These are phyloP conservation scores for Epichloe gansuensis DNA, from an alignment of 2,329 filamentous ascomycete genomes.

Conservation along the genomic window DNA sequence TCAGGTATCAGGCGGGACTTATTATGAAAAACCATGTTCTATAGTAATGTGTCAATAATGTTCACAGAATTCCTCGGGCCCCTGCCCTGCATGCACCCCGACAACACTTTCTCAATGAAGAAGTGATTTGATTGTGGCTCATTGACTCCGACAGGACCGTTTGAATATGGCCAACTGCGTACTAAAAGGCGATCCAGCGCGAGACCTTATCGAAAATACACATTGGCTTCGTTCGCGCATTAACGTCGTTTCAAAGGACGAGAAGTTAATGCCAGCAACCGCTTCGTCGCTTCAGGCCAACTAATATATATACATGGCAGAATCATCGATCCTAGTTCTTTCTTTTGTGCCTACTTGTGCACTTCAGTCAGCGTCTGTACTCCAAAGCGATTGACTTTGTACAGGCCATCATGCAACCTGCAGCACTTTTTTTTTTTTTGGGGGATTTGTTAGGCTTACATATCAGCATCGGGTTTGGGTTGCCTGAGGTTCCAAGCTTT, in stretches of 20 bases:
- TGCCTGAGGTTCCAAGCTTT: slow-evolving; percentile 49
- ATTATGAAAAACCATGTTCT: too few species aligned
- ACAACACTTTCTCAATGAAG: not conserved
- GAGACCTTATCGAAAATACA: not conserved
- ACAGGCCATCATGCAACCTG: not conserved
- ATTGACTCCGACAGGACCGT: not conserved
- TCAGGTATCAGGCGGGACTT: too few species aligned
- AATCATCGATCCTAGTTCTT: slow-evolving; percentile 4
- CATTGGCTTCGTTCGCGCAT: not conserved
- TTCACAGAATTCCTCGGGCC: too few species aligned
- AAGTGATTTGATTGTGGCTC: not conserved
- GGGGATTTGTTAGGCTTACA: slow-evolving; percentile 8
- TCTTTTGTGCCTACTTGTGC: slow-evolving; percentile 4
- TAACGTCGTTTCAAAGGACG: not conserved
- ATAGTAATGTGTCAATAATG: too few species aligned
- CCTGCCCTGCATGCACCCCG: too few species aligned
- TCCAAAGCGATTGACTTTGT: too few species aligned
- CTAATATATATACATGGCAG: too few species aligned
- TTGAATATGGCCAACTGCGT: not conserved
- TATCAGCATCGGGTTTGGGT: slow-evolving; percentile 10
- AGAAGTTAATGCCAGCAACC: too few species aligned
- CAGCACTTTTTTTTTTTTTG: too few species aligned
- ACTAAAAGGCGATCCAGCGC: not conserved
- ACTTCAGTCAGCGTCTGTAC: not conserved
- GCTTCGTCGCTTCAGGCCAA: not conserved